A percentile compares a stretch with the other conserved stretches of the same genome.
Evolutionary conservation across 78 protist genomes (phyloP).

Genomic region (Chrysochromulina parva): DNA sequence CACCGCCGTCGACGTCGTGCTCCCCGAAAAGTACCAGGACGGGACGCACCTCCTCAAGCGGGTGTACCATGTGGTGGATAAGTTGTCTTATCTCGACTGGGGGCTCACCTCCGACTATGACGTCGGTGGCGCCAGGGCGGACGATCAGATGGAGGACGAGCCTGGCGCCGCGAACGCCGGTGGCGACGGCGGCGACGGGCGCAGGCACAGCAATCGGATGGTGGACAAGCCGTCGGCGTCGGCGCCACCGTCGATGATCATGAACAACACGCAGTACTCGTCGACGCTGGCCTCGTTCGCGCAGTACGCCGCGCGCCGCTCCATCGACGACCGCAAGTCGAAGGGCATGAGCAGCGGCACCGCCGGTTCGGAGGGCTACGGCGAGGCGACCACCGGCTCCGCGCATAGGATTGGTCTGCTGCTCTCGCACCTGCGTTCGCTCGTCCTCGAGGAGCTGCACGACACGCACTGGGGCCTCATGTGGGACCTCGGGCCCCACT

Average conservation of each 20-base stretch:
- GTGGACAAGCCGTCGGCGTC: not conserved
- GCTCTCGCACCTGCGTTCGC: not conserved
- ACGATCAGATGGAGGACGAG: too few relatives aligned
- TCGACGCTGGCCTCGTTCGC: not conserved
- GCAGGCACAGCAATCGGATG: not conserved
- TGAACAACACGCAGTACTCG: not conserved
- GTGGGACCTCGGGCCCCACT: not conserved
- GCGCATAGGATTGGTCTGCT: not conserved
- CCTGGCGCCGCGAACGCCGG: not conserved
- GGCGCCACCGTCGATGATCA: not conserved
- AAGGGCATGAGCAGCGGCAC: not conserved
- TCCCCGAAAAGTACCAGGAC: not conserved
- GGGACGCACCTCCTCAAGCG: not conserved
- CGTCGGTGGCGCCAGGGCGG: too few relatives aligned
- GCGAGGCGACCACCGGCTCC: slow-evolving; percentile 19
- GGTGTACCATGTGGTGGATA: not conserved
- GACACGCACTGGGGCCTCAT: not conserved
- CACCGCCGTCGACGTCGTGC: not conserved
- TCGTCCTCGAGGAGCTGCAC: not conserved
- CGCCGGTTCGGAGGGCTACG: not conserved
- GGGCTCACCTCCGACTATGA: slow-evolving; percentile 5
- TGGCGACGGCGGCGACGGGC: not conserved
- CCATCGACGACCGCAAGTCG: not conserved
- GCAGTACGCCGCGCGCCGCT: not conserved
- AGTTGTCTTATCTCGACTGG: slow-evolving; percentile 17